Conservation (phyloP, 2,329 filamentous ascomycete genomes). For the Calcarisporium arbuscula region DNA sequence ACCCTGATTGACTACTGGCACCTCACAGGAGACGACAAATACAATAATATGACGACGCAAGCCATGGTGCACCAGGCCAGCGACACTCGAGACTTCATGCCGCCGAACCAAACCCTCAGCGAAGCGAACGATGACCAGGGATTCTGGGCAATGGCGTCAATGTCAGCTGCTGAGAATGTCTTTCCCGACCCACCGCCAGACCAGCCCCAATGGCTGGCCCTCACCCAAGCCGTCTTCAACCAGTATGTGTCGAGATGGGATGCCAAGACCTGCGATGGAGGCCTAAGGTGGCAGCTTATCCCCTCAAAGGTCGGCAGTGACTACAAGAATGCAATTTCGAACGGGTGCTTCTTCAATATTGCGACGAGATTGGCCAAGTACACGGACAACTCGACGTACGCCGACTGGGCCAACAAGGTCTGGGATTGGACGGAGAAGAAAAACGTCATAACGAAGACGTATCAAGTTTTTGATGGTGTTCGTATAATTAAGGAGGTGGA, state of each 20-base stretch:
- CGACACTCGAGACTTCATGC: slow-evolving; percentile 50
- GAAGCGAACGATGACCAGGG: slow-evolving; percentile 63
- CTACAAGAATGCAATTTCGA: slow-evolving; percentile 48
- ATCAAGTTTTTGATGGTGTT: slow-evolving; percentile 53
- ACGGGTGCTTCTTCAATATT: slow-evolving; percentile 57
- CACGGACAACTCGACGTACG: slow-evolving; percentile 58
- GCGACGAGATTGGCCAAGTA: slow-evolving; percentile 64
- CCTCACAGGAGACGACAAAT: slow-evolving; percentile 53
- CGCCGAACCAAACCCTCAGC: slow-evolving; percentile 45
- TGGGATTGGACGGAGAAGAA: slow-evolving; percentile 54
- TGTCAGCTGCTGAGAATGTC: slow-evolving; percentile 65
- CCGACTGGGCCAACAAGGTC: slow-evolving; percentile 52
- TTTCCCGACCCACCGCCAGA: slow-evolving; percentile 56
- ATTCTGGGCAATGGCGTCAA: slow-evolving; percentile 69
- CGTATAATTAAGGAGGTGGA: slow-evolving; percentile 38
- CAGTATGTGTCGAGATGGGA: slow-evolving; percentile 3
- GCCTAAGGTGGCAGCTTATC: slow-evolving; percentile 74
- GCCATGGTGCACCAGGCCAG: slow-evolving; percentile 51
- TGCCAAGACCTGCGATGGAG: slow-evolving; percentile 57
- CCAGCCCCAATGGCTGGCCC: slow-evolving; percentile 62
- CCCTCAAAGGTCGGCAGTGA: slow-evolving; percentile 59
- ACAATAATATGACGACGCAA: slow-evolving; percentile 48
- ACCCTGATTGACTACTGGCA: slow-evolving; percentile 61
- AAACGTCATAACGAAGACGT: slow-evolving; percentile 52
- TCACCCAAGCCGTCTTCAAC: slow-evolving; percentile 63